These are phyloP conservation scores for Pseudocercospora cruenta DNA, from an alignment of 2,329 filamentous ascomycete genomes.

Conservation along the genomic window DNA sequence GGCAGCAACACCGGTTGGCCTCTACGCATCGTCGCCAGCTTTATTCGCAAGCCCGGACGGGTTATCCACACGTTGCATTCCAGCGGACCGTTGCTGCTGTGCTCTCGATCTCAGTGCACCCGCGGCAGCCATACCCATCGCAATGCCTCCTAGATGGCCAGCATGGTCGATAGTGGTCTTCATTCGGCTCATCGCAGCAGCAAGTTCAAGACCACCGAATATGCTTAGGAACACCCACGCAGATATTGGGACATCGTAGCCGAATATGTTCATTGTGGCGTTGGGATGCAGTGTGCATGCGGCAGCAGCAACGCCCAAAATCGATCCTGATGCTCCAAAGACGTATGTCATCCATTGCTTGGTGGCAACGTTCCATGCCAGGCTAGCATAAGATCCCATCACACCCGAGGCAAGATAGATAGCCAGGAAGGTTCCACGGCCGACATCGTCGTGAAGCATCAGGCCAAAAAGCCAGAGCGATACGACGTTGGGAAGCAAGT, in stretches of 20 bases:
- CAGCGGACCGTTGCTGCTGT: not conserved
- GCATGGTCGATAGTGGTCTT: slow-evolving; percentile 39
- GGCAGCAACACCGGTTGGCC: not conserved
- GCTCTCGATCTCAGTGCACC: slow-evolving; percentile 10
- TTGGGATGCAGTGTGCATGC: slow-evolving; percentile 52
- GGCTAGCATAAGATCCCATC: slow-evolving; percentile 61
- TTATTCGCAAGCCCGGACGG: not conserved
- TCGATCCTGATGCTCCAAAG: slow-evolving; percentile 69
- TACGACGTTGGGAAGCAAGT: slow-evolving; percentile 68
- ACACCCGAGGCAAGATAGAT: slow-evolving; percentile 65
- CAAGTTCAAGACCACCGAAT: slow-evolving; percentile 31
- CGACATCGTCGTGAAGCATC: slow-evolving; percentile 70
- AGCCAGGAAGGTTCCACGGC: slow-evolving; percentile 69
- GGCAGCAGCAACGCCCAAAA: slow-evolving; percentile 64
- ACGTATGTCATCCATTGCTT: slow-evolving; percentile 54
- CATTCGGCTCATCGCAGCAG: slow-evolving; percentile 29
- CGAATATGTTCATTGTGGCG: slow-evolving; percentile 33
- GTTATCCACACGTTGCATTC: not conserved
- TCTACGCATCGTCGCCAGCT: not conserved
- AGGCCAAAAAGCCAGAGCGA: slow-evolving; percentile 69
- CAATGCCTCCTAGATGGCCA: slow-evolving; percentile 42
- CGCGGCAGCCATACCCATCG: slow-evolving; percentile 19
- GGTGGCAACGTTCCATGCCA: slow-evolving; percentile 52
- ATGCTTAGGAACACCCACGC: slow-evolving; percentile 46
- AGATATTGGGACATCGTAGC: slow-evolving; percentile 39